Evolutionary conservation across 139 green algal genomes (phyloP).

Genomic region (Diplosphaera chodatii): DNA sequence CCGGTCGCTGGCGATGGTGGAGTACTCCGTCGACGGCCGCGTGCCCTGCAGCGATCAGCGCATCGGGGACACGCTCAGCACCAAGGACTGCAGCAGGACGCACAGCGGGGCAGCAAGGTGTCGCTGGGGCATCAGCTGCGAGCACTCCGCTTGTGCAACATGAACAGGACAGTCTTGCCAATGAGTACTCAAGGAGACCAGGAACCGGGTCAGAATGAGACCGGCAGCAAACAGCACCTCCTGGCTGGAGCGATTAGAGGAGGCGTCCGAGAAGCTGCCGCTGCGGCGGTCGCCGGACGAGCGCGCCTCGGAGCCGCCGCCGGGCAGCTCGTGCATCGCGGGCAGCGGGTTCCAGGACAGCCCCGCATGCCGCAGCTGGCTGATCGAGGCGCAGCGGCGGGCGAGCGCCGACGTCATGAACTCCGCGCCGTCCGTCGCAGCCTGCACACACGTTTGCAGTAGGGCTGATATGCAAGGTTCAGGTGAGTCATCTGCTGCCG

Average conservation of each 20-base stretch:
- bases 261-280: background rate
- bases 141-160: no score
- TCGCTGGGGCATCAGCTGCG: no score
- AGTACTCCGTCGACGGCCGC: background rate
- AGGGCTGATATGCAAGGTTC: no score
- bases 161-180: no score
- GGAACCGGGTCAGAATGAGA: no score
- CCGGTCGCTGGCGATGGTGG: background rate
- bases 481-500: no score
- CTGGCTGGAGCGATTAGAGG: background rate
- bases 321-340: background rate
- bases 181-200: no score
- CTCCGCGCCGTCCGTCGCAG: background rate
- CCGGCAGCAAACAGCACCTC: no score
- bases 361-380: background rate
- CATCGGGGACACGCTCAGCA: no score
- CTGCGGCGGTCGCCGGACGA: background rate
- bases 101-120: no score
- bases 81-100: no score
- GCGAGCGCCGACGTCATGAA: background rate
- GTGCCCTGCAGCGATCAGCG: background rate
- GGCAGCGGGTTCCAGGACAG: background rate
- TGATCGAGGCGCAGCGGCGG: background rate
- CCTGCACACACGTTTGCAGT: background rate
- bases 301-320: background rate